These are phyloP conservation scores for Daphne laureola DNA, from an alignment of 441 rosid species.

Conservation along the genomic window DNA sequence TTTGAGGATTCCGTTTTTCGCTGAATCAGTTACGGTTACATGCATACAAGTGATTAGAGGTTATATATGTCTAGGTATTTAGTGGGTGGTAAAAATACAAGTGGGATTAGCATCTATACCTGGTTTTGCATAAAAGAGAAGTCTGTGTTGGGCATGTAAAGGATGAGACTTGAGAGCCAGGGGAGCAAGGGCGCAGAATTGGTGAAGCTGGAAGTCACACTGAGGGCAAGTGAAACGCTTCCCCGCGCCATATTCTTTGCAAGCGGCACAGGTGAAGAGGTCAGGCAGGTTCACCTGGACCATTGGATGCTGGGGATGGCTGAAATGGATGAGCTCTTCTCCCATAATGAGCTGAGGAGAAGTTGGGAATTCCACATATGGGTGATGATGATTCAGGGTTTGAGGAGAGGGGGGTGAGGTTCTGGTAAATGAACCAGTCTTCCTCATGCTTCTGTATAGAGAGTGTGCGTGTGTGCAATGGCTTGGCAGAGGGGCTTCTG, in stretches of 20 bases:
- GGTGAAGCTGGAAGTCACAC: constrained; percentile 76
- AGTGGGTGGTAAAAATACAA: too few relatives aligned
- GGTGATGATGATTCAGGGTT: constrained; percentile 8
- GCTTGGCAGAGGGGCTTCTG: too few relatives aligned
- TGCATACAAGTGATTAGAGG: not conserved
- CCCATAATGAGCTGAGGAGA: constrained; percentile 44
- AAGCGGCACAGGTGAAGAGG: constrained; percentile 61
- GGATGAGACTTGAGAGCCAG: constrained; percentile 51
- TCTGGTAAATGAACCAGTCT: not conserved
- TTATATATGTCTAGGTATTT: not conserved
- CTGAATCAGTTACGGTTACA: constrained; percentile 15
- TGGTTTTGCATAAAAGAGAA: constrained; percentile 52
- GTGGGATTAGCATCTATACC: constrained; percentile 23
- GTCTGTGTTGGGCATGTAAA: constrained; percentile 68
- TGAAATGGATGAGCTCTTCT: constrained; percentile 38
- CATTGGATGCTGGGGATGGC: constrained; percentile 58
- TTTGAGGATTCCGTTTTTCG: constrained; percentile 57
- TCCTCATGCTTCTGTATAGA: too few relatives aligned
- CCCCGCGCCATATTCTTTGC: constrained; percentile 84
- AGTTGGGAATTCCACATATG: constrained; percentile 34
- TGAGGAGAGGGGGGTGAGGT: constrained; percentile 1
- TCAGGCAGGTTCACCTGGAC: constrained; percentile 37
- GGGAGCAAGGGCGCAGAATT: constrained; percentile 77
- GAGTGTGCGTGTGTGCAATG: too few relatives aligned
- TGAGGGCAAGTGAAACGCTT: constrained; percentile 49